These are phyloP conservation scores for Amauroascus verrucosus DNA, from an alignment of 2,329 filamentous ascomycete species.

Conservation along the genomic window DNA sequence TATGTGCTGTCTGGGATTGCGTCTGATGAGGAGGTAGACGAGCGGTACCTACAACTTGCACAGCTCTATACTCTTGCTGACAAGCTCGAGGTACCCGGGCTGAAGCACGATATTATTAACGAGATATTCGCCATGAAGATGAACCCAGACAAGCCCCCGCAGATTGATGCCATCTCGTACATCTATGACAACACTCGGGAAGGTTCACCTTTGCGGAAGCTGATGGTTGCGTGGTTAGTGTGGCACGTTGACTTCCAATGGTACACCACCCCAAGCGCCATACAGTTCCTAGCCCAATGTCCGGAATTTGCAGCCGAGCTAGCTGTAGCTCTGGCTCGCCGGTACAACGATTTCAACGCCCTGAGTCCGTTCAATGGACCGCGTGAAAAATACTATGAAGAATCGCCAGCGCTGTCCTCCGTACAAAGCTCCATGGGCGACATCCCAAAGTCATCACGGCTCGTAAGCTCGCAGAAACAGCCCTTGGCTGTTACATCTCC, in stretches of 20 bases:
- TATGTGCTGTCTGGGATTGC: slow-evolving; percentile 2
- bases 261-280: not conserved
- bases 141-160: slow-evolving; percentile 7
- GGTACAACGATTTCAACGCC: not conserved
- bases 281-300: not conserved
- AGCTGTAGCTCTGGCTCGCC: slow-evolving; percentile 3
- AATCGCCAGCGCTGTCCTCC: not conserved
- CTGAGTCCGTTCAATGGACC: slow-evolving; percentile 6
- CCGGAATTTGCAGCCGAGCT: slow-evolving; percentile 10
- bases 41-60: slow-evolving; percentile 10
- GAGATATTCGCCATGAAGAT: slow-evolving; percentile 9
- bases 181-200: slow-evolving; percentile 9
- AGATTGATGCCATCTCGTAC: slow-evolving; percentile 9
- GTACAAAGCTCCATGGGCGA: not conserved
- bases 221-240: slow-evolving; percentile 11
- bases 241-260: slow-evolving; percentile 11
- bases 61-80: slow-evolving; percentile 10
- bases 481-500: not conserved
- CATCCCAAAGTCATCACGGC: not conserved
- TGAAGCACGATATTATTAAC: slow-evolving; percentile 9
- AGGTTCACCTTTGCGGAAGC: slow-evolving; percentile 1
- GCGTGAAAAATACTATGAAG: slow-evolving; percentile 1
- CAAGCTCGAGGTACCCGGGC: slow-evolving; percentile 8
- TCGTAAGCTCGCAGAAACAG: slow-evolving; percentile 4
- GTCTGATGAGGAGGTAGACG: slow-evolving; percentile 7